A percentile compares a stretch with the other conserved stretches of the same genome.
Conservation (phyloP, 1,139 yeast genomes). For the Yamadazyma friedrichii region DNA sequence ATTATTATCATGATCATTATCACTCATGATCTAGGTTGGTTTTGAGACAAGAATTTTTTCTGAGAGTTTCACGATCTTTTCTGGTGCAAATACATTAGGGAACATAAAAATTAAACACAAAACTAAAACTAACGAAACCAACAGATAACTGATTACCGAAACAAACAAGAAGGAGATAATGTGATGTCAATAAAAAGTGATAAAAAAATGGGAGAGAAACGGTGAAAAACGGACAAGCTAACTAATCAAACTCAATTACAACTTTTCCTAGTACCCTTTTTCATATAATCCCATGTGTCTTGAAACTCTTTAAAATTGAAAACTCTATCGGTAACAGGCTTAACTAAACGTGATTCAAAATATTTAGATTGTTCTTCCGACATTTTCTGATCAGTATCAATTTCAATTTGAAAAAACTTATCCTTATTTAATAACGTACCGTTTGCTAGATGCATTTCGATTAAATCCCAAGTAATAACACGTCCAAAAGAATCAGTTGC, state of each 20-base stretch:
- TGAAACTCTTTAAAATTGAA: constrained; percentile 47
- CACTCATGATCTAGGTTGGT: neutral
- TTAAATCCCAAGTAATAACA: constrained; percentile 3
- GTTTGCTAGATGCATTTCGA: constrained; percentile 6
- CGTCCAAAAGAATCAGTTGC: constrained; percentile 3
- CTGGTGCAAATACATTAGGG: too few relatives aligned
- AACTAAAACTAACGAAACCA: too few relatives aligned
- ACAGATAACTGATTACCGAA: too few relatives aligned
- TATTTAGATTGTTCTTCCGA: constrained; percentile 23
- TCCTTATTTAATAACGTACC: constrained; percentile 14
- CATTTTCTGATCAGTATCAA: constrained; percentile 7
- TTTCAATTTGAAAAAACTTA: constrained; percentile 8
- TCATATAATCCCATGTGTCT: constrained; percentile 48
- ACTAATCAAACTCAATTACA: constrained; percentile 27
- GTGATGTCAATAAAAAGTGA: too few relatives aligned
- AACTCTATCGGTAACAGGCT: constrained; percentile 53
- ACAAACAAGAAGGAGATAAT: neutral
- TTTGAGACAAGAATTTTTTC: neutral
- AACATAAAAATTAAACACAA: too few relatives aligned
- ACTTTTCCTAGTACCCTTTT: constrained; percentile 60
- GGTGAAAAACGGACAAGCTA: neutral
- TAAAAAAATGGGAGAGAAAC: too few relatives aligned
- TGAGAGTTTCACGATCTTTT: too few relatives aligned
- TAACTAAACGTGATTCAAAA: constrained; percentile 40
- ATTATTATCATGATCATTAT: neutral